These are phyloP conservation scores for Aspergillus japonicus DNA, from an alignment of 2,329 filamentous ascomycete species.

Conservation along the genomic window DNA sequence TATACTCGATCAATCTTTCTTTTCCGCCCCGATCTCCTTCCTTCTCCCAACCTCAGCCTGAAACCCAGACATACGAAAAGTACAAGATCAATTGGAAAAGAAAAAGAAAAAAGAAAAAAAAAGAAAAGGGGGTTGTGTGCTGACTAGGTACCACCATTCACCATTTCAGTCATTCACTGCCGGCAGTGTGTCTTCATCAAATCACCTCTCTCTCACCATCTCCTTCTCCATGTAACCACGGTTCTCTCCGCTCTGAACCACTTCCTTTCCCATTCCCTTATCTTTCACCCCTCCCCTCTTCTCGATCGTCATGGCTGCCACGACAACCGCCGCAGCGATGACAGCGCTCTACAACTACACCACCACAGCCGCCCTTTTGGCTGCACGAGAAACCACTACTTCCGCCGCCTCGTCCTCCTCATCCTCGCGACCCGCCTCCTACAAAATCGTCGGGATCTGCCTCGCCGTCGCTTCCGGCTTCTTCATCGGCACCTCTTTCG, in stretches of 20 bases:
- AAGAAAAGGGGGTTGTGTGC: not conserved
- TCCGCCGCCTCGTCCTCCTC: conserved; percentile 4
- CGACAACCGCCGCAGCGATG: not conserved
- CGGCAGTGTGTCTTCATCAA: not conserved
- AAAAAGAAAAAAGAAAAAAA: not conserved
- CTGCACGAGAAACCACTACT: not conserved
- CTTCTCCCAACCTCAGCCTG: not conserved
- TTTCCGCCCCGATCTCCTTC: not conserved
- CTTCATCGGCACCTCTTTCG: conserved; percentile 94
- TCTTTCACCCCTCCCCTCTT: not conserved
- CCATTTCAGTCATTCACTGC: not conserved
- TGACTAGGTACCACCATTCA: no score
- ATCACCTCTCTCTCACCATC: not conserved
- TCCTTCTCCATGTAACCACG: not conserved
- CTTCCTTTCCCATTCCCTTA: not conserved
- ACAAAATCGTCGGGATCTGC: conserved; percentile 83
- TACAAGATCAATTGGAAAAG: not conserved
- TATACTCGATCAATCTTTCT: conserved; percentile 18
- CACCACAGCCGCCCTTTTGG: conserved; percentile 34
- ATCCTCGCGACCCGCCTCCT: conserved; percentile 56
- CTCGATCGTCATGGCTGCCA: not conserved
- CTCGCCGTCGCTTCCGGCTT: conserved; percentile 82
- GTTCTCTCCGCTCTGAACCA: not conserved
- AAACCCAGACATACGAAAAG: not conserved
- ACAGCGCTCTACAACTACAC: conserved; percentile 17